A percentile compares a stretch with the other conserved stretches of the same genome.
Evolutionary conservation across 208 protist species (phyloP).

Genomic region (Wallacemonas sp.): DNA sequence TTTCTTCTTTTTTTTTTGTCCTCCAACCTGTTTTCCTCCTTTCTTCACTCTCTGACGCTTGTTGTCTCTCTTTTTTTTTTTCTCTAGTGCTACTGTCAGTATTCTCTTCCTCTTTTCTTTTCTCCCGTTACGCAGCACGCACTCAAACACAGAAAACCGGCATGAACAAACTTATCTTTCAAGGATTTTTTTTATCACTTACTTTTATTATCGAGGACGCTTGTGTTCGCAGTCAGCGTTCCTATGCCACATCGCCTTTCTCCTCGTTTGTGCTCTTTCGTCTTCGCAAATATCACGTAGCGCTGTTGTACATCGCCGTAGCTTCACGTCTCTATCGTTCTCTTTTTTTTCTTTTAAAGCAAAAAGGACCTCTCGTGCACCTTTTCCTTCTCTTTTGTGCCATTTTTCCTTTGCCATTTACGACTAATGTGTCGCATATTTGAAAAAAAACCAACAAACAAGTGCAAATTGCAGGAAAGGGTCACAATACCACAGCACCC

Average conservation of each 20-base stretch:
- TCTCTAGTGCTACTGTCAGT: not conserved
- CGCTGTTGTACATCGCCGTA: no score
- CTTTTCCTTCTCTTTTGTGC: not conserved
- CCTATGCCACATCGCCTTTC: no score
- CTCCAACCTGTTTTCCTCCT: not conserved
- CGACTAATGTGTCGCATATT: no score
- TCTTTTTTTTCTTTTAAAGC: no score
- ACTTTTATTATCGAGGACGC: not conserved
- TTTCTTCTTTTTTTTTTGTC: constrained; percentile 1
- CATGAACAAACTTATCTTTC: not conserved
- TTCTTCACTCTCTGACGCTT: not conserved
- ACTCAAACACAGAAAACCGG: not conserved
- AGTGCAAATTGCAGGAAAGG: no score
- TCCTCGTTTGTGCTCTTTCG: no score
- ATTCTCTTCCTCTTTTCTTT: not conserved
- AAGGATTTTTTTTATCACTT: not conserved
- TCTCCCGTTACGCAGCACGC: constrained; percentile 11
- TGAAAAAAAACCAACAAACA: not conserved
- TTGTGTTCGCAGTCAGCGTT: constrained; percentile 17
- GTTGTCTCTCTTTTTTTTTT: constrained; percentile 9
- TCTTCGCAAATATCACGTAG: no score
- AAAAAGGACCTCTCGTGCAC: not conserved
- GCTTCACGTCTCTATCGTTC: no score
- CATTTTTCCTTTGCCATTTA: no score
- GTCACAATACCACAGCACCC: no score